Conservation (phyloP, 2,329 filamentous ascomycete species). For the Claviceps africana region DNA sequence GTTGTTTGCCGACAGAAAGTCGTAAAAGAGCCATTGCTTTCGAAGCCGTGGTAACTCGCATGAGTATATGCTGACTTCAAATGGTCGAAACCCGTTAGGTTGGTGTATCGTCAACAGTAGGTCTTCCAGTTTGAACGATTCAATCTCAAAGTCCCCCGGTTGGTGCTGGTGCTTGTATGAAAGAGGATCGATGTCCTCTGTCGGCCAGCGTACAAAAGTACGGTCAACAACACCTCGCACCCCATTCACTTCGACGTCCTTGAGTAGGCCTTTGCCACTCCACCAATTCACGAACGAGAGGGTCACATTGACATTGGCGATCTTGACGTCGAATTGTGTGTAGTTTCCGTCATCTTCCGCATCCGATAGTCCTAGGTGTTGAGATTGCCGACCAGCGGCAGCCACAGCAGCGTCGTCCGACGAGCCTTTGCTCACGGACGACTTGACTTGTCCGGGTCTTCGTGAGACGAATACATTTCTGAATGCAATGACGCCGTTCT, state of each 20-base stretch:
- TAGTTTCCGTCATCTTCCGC: constrained; percentile 79
- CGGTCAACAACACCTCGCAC: constrained; percentile 86
- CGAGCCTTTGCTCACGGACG: constrained; percentile 85
- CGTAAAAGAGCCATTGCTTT: constrained; percentile 96
- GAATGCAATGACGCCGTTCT: constrained; percentile 88
- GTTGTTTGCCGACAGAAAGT: constrained; percentile 87
- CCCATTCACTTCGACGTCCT: constrained; percentile 87
- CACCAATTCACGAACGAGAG: constrained; percentile 98
- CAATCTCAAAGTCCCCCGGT: constrained; percentile 91
- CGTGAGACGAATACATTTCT: constrained; percentile 92
- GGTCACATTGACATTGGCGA: constrained; percentile 91
- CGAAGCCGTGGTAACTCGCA: constrained; percentile 85
- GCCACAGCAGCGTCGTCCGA: constrained; percentile 76
- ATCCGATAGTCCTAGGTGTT: constrained; percentile 18
- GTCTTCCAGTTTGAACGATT: constrained; percentile 93
- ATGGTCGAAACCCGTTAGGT: constrained; percentile 81
- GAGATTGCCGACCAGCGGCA: constrained; percentile 51
- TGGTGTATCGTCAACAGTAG: constrained; percentile 84
- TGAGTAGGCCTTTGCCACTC: constrained; percentile 83
- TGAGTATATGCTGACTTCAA: constrained; percentile 87
- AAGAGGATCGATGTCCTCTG: constrained; percentile 59
- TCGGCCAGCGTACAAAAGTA: constrained; percentile 59
- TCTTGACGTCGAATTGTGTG: constrained; percentile 90
- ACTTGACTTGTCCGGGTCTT: constrained; percentile 66
- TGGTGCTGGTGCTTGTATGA: constrained; percentile 78